These are phyloP conservation scores for Quercus wislizeni DNA, from an alignment of 306 rosid genomes.

Conservation along the genomic window DNA sequence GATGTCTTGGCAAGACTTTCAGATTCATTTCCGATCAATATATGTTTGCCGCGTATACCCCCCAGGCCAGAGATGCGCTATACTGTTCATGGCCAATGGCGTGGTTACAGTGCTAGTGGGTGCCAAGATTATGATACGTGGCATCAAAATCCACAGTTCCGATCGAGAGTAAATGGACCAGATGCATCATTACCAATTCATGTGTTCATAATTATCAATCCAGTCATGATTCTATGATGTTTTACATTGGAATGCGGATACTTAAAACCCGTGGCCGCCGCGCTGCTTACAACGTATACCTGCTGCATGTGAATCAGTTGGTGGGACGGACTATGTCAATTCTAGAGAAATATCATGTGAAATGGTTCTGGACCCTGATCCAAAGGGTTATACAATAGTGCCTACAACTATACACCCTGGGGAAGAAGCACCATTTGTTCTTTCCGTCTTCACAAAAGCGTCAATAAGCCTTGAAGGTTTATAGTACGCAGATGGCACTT, in stretches of 20 bases:
- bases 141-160: constrained; percentile 99
- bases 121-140: constrained; percentile 99
- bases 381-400: constrained; percentile 96
- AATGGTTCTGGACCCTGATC: constrained; percentile 98
- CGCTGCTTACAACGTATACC: constrained; percentile 87
- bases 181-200: constrained; percentile 93
- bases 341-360: constrained; percentile 99
- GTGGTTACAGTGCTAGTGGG: constrained; percentile 96
- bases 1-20: constrained; percentile 99
- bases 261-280: constrained; percentile 98
- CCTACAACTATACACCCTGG: constrained; percentile 99
- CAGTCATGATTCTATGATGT: constrained; percentile 95
- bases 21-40: constrained; percentile 96
- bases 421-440: constrained; percentile 99
- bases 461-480: constrained; percentile 83
- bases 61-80: constrained; percentile 82
- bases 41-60: constrained; percentile 93
- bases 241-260: constrained; percentile 98
- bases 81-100: constrained; percentile 96
- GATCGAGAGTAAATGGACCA: constrained; percentile 83
- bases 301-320: constrained; percentile 91
- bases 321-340: constrained; percentile 95
- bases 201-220: constrained; percentile 97
- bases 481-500: constrained; percentile 38
- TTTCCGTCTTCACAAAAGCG: constrained; percentile 97